phyloP scores from a whole-genome alignment of 345 rosid genomes.

The Carallia pectinifolia region DNA sequence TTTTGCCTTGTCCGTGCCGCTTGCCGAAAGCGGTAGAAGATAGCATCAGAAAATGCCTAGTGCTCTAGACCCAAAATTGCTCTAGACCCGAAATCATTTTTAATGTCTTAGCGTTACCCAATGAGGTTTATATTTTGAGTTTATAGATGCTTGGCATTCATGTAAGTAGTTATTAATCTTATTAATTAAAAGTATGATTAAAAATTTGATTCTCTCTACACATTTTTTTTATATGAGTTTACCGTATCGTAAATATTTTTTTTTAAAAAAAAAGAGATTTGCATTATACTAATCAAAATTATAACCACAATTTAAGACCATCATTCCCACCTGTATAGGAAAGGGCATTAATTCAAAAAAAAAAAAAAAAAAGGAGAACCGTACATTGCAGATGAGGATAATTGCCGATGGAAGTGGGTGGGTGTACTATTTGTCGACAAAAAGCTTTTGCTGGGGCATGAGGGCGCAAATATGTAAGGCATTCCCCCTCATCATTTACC shows the following conservation, averaged over 20 bases:
- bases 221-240: too few species aligned
- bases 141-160: not conserved
- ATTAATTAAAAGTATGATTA: too few species aligned
- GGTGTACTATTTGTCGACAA: not conserved
- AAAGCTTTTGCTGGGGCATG: not conserved
- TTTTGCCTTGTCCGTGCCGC: not conserved
- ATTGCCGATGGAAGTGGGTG: conserved; percentile 13
- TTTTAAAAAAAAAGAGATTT: too few species aligned
- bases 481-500: conserved; percentile 19
- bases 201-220: too few species aligned
- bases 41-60: conserved; percentile 13
- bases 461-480: not conserved
- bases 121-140: too few species aligned
- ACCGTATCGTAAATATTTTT: too few species aligned
- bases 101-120: not conserved
- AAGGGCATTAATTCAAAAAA: not conserved
- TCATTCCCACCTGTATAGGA: too few species aligned
- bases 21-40: conserved; percentile 20
- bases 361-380: not conserved
- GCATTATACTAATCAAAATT: too few species aligned
- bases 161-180: too few species aligned
- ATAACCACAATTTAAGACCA: too few species aligned
- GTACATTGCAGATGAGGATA: conserved; percentile 6
- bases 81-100: not conserved
- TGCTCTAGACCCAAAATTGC: not conserved